Percentiles rank a stretch among this genome's conserved stretches.
Conservation (phyloP, 108 stramenopile species). For the Nitzschia sp. region DNA sequence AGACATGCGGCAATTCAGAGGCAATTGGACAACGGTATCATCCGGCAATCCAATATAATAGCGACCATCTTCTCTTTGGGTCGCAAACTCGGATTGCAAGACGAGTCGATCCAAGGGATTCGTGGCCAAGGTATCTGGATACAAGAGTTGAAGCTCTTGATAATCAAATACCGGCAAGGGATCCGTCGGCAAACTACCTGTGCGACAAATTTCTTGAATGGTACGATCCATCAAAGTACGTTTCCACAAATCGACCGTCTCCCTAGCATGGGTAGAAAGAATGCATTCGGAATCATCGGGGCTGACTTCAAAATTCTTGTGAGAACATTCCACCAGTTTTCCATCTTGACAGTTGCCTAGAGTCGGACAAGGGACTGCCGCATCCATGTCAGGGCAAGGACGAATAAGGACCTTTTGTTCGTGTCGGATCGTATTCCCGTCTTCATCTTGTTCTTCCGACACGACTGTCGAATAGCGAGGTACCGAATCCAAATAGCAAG, state of each 20-base stretch:
- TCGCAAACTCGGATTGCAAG: not conserved
- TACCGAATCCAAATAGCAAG: conserved; percentile 5
- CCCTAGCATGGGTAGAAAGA: not conserved
- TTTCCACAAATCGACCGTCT: not conserved
- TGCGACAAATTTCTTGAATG: conserved; percentile 6
- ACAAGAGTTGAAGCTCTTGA: conserved; percentile 5
- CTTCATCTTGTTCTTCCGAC: not conserved
- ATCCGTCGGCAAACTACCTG: not conserved
- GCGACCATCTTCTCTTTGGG: conserved; percentile 9
- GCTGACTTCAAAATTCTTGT: conserved; percentile 9
- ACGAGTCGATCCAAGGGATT: not conserved
- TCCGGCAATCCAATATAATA: conserved; percentile 24
- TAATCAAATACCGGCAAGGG: conserved; percentile 13
- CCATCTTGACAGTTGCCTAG: conserved; percentile 24
- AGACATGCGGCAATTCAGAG: conserved; percentile 10
- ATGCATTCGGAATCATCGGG: conserved; percentile 6
- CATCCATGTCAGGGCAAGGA: not conserved
- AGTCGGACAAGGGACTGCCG: conserved; percentile 7
- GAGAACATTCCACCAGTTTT: conserved; percentile 16
- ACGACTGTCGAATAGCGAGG: not conserved
- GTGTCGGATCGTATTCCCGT: not conserved
- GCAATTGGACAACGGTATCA: conserved; percentile 2
- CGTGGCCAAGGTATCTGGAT: conserved; percentile 4
- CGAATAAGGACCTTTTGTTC: not conserved
- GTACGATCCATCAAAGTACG: conserved; percentile 4